Evolutionary conservation across 2,329 filamentous ascomycete species (phyloP), one percentile per base, ranked within the genome.

Genomic region (Phaeophleospora eucalypticola): DNA sequence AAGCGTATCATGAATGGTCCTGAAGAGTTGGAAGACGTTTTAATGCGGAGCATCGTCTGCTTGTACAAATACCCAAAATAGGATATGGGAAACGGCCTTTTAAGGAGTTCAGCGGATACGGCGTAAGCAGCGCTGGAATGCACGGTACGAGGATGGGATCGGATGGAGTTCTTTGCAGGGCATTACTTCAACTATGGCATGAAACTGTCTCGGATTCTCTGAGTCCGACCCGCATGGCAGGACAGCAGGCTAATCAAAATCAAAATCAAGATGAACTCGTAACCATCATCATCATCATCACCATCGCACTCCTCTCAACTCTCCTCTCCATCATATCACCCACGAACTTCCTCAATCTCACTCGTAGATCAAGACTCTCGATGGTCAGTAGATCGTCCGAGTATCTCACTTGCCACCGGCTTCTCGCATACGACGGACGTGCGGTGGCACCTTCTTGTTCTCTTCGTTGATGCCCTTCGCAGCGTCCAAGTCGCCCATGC

Each of bases 381-480:
- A n/a, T n/a, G n/a, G n/a, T n/a, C n/a, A n/a, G n/a, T n/a, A n/a
- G n/a, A n/a, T n/a, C n/a, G n/a, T n/a, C n/a, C n/a, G n/a, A n/a
- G n/a, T n/a, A n/a, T n/a, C n/a, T n/a, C n/a, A n/a, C n/a, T n/a
- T n/a, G n/a, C n/a, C n/a, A n/a, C n/a, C n/a, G n/a, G n/a, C n/a
- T n/a, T n/a, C n/a, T n/a, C n/a, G n/a, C n/a, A n/a, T n/a, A n/a
- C n/a, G 7, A 12, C 24, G 24, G 24, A 35, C 7, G 24, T 43
- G 41, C 10, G 41, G 41, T n/a, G 41, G 33, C 8, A n/a, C 33
- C 32, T 43, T 19, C 33, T 24, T 34, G 18, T 36, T 14, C 7
- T 29, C 18, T 6, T 43, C 24, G 18, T 39, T 40, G 14, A 40
- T 19, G 8, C 24, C 24, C 24, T 39, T 40, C 21, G 43, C 43